Evolutionary conservation across 1,284 basidiomycete species (phyloP).

Genomic region (Malassezia yamatoensis): DNA sequence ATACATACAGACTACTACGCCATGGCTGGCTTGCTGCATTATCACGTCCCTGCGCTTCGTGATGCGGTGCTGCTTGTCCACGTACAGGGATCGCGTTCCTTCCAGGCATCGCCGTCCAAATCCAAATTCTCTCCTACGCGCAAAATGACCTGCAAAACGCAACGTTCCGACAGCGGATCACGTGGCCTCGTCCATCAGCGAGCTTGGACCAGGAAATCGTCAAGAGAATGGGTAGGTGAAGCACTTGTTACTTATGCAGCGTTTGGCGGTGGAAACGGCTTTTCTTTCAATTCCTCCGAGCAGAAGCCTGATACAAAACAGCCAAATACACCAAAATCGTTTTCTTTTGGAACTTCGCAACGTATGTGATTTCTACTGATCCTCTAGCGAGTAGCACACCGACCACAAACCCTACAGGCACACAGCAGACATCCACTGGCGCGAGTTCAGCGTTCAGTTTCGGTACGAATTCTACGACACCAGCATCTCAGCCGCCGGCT

Average conservation of each 20-base stretch:
- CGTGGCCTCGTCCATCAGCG: background rate
- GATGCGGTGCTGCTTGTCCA: background rate
- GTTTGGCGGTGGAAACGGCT: slow-evolving; percentile 5
- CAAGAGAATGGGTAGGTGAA: slow-evolving; percentile 1
- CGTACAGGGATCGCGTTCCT: slow-evolving; percentile 16
- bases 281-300: slow-evolving; percentile 1
- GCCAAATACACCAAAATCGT: background rate
- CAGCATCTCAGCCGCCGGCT: slow-evolving; percentile 14
- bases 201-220: no score
- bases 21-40: slow-evolving; percentile 25
- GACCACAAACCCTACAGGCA: background rate
- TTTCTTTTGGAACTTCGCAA: slow-evolving; percentile 11
- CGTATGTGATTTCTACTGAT: slow-evolving; percentile 8
- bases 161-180: background rate
- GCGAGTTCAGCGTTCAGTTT: slow-evolving; percentile 5
- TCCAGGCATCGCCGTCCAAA: slow-evolving; percentile 3
- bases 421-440: background rate
- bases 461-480: slow-evolving; percentile 8
- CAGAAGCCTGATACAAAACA: background rate
- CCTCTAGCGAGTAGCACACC: background rate
- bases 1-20: slow-evolving; percentile 23
- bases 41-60: background rate
- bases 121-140: background rate
- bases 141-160: background rate
- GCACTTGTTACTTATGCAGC: background rate